phyloP scores from a whole-genome alignment of 495 filamentous ascomycete species.

The Hyphodiscus hymeniophilus region DNA sequence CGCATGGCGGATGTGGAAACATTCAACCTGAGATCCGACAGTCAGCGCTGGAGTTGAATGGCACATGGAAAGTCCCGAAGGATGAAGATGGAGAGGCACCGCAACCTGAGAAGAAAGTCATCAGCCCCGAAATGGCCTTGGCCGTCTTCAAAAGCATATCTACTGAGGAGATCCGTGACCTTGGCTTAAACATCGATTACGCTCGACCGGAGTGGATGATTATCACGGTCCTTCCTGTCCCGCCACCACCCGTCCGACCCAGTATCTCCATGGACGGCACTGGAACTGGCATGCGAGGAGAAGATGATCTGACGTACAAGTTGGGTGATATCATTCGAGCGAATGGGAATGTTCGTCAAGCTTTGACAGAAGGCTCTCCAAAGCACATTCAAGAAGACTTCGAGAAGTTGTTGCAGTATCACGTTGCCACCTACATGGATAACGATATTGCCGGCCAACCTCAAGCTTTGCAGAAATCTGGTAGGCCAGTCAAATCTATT shows the following conservation, averaged over 20 bases:
- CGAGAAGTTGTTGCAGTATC: conserved; percentile 87
- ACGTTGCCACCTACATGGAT: conserved; percentile 98
- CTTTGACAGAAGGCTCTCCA: conserved; percentile 80
- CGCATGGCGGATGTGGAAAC: conserved; percentile 91
- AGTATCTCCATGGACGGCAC: conserved; percentile 93
- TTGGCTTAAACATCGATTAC: conserved; percentile 88
- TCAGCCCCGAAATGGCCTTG: conserved; percentile 77
- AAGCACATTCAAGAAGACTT: conserved; percentile 85
- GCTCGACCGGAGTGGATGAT: conserved; percentile 98
- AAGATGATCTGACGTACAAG: conserved; percentile 99
- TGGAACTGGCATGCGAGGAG: conserved; percentile 75
- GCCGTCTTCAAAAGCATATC: conserved; percentile 79
- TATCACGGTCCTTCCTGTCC: conserved; percentile 87
- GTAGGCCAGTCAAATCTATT: conserved; percentile 91
- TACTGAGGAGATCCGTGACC: conserved; percentile 67
- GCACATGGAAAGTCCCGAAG: conserved; percentile 72
- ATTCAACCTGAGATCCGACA: conserved; percentile 77
- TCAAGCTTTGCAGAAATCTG: conserved; percentile 92
- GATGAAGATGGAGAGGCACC: conserved; percentile 53
- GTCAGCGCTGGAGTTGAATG: conserved; percentile 74
- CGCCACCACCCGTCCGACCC: conserved; percentile 88
- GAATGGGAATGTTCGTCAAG: conserved; percentile 86
- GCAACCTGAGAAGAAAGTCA: conserved; percentile 71
- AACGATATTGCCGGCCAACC: conserved; percentile 97
- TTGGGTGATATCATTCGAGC: conserved; percentile 96